Percentiles rank a stretch among this genome's conserved stretches.
phyloP scores from a whole-genome alignment of 225 moss, liverwort and hornwort species.

The Physcomitrium patens region DNA sequence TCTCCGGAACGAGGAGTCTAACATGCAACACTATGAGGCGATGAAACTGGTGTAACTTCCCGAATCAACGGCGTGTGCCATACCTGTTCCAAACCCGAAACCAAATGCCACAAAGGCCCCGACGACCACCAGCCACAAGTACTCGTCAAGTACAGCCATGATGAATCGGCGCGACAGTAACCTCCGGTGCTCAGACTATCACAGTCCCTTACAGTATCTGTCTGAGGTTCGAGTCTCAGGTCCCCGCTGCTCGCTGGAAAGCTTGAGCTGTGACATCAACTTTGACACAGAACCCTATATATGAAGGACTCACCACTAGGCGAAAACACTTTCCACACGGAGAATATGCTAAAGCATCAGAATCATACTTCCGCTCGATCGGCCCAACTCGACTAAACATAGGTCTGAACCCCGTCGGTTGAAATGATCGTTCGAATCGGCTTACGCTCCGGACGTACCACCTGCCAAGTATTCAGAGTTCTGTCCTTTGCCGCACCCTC shows the following conservation, averaged over 20 bases:
- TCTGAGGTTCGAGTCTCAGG: not conserved
- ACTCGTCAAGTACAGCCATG: constrained; percentile 47
- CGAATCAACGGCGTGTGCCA: not conserved
- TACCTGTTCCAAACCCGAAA: constrained; percentile 61
- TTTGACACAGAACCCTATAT: too few relatives aligned
- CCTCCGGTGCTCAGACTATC: not conserved
- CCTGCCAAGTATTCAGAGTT: not conserved
- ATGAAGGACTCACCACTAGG: too few relatives aligned
- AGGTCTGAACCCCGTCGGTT: not conserved
- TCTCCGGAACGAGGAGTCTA: not conserved
- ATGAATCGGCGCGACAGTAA: not conserved
- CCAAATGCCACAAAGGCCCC: constrained; percentile 60
- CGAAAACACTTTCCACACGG: too few relatives aligned
- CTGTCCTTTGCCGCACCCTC: not conserved
- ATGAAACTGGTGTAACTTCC: not conserved
- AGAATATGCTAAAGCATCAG: too few relatives aligned
- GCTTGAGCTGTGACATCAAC: too few relatives aligned
- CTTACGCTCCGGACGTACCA: not conserved
- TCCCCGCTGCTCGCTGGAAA: not conserved
- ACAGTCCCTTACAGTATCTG: too few relatives aligned
- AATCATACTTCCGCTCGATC: too few relatives aligned
- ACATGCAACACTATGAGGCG: not conserved
- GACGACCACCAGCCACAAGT: constrained; percentile 62
- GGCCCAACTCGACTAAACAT: too few relatives aligned
- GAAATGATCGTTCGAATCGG: too few relatives aligned